phyloP scores from a whole-genome alignment of 257 asterid species.

The Ajuga chamaepitys region DNA sequence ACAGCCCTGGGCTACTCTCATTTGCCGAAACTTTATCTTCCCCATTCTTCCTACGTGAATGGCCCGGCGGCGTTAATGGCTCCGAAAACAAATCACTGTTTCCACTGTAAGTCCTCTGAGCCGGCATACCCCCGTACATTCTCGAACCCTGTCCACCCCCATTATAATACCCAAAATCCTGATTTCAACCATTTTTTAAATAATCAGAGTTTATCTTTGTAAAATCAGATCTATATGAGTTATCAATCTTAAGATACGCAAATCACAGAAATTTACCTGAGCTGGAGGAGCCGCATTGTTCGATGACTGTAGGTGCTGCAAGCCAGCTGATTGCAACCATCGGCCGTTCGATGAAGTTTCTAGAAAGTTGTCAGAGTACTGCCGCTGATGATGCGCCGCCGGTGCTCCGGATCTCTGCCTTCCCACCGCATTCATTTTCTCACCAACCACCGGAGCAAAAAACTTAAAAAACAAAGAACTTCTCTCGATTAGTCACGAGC shows the following conservation, averaged over 20 bases:
- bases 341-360: slow-evolving; percentile 71
- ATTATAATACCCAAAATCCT: slow-evolving; percentile 61
- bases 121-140: slow-evolving; percentile 46
- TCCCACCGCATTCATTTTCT: slow-evolving; percentile 77
- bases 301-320: slow-evolving; percentile 79
- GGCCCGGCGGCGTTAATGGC: slow-evolving; percentile 70
- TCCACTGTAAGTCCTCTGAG: slow-evolving; percentile 54
- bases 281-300: slow-evolving; percentile 54
- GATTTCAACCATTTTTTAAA: slow-evolving; percentile 2
- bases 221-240: slow-evolving; percentile 35
- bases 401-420: slow-evolving; percentile 83
- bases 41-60: slow-evolving; percentile 39
- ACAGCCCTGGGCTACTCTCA: slow-evolving; percentile 85
- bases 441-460: too few species aligned
- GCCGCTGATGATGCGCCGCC: slow-evolving; percentile 79
- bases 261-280: slow-evolving; percentile 46
- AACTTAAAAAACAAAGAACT: background rate
- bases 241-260: background rate
- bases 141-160: slow-evolving; percentile 69
- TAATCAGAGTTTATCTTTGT: background rate
- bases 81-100: slow-evolving; percentile 57
- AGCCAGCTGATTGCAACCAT: slow-evolving; percentile 96
- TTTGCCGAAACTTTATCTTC: slow-evolving; percentile 57
- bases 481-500: too few species aligned
- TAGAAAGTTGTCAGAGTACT: slow-evolving; percentile 67